A percentile compares a stretch with the other conserved stretches of the same genome.
These are phyloP conservation scores for Naganishia albida DNA, from an alignment of 1,284 basidiomycete species.

Conservation along the genomic window DNA sequence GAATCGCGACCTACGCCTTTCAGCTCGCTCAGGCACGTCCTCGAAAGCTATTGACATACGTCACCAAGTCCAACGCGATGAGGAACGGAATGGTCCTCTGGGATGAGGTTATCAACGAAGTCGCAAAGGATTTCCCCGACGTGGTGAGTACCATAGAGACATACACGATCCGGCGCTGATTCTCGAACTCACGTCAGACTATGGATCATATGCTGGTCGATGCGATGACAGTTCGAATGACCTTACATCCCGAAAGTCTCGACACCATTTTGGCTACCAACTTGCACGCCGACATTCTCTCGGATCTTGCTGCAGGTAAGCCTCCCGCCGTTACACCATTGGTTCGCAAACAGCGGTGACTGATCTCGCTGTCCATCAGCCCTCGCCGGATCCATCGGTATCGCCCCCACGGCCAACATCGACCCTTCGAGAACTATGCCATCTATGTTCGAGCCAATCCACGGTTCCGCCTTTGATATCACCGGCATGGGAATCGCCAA, in stretches of 20 bases:
- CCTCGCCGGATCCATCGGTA: constrained; percentile 62
- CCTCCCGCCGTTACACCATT: not conserved
- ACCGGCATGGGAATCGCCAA: constrained; percentile 44
- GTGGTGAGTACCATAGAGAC: constrained; percentile 40
- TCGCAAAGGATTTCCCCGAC: constrained; percentile 59
- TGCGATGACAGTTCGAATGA: constrained; percentile 57
- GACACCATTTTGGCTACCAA: constrained; percentile 62
- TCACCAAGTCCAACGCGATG: constrained; percentile 59
- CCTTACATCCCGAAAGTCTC: constrained; percentile 58
- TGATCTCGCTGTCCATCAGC: too few species aligned
- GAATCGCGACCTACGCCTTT: constrained; percentile 61
- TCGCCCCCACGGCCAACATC: constrained; percentile 62
- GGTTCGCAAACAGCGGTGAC: too few species aligned
- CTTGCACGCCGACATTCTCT: constrained; percentile 61
- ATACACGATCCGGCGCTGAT: not conserved
- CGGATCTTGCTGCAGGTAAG: constrained; percentile 58
- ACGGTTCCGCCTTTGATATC: constrained; percentile 37
- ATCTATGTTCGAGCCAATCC: constrained; percentile 54
- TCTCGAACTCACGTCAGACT: constrained; percentile 49
- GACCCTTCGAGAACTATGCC: constrained; percentile 59
- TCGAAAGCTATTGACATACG: constrained; percentile 59
- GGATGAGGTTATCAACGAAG: constrained; percentile 54
- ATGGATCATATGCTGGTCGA: constrained; percentile 61
- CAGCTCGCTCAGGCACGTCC: constrained; percentile 57
- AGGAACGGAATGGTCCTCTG: constrained; percentile 46